These are phyloP conservation scores for Podochytrium sp. DNA, from an alignment of 192 early-diverging fungal genomes.

Conservation along the genomic window DNA sequence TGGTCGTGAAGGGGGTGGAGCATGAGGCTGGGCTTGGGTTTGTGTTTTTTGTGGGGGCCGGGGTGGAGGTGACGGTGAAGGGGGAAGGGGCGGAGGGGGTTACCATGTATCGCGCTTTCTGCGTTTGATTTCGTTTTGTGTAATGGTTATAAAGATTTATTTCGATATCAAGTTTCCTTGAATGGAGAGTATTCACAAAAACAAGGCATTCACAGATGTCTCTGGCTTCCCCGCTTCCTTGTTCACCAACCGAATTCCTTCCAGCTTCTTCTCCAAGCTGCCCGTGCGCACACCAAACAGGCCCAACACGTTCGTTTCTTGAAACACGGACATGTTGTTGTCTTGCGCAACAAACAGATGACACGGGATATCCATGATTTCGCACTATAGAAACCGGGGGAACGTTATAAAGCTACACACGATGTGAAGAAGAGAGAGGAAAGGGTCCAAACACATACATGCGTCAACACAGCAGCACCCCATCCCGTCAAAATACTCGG, in stretches of 20 bases:
- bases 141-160: background rate
- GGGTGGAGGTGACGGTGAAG: constrained; percentile 49
- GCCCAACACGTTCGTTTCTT: constrained; percentile 6
- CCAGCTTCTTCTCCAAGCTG: background rate
- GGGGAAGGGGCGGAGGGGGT: constrained; percentile 38
- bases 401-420: no score
- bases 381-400: background rate
- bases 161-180: background rate
- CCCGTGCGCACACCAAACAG: background rate
- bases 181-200: background rate
- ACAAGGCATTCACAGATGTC: background rate
- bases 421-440: background rate
- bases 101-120: constrained; percentile 53
- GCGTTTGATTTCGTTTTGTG: constrained; percentile 28
- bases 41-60: constrained; percentile 79
- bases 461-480: constrained; percentile 11
- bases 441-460: background rate
- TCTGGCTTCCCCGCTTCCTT: constrained; percentile 4
- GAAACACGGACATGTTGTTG: background rate
- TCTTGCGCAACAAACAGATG: background rate
- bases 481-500: constrained; percentile 20
- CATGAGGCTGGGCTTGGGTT: constrained; percentile 61
- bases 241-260: background rate
- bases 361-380: constrained; percentile 7
- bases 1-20: constrained; percentile 18